A percentile compares a stretch with the other conserved stretches of the same genome.
phyloP scores from a whole-genome alignment of 2,329 filamentous ascomycete species.

The Fusarium pseudocircinatum region DNA sequence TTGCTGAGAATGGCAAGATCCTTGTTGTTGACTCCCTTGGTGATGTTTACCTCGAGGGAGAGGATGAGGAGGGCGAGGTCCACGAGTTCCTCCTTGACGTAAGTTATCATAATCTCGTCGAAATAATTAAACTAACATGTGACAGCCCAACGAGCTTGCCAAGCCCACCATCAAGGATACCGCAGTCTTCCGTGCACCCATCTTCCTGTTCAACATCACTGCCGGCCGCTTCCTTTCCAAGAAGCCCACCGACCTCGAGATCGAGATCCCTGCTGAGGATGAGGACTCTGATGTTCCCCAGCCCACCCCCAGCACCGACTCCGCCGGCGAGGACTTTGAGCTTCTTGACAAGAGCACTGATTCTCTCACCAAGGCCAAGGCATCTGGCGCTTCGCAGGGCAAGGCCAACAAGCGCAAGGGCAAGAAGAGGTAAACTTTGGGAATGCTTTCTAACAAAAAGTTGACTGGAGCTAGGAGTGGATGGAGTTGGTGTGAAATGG shows the following conservation, averaged over 20 bases:
- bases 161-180: constrained; percentile 84
- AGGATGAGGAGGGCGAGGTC: constrained; percentile 84
- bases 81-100: constrained; percentile 90
- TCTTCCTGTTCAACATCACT: constrained; percentile 73
- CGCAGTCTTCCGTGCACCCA: constrained; percentile 79
- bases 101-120: constrained; percentile 51
- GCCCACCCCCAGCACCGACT: constrained; percentile 65
- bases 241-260: constrained; percentile 49
- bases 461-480: background rate
- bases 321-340: constrained; percentile 70
- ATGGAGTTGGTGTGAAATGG: constrained; percentile 8
- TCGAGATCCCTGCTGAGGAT: constrained; percentile 53
- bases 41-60: constrained; percentile 94
- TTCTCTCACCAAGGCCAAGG: constrained; percentile 62
- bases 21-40: constrained; percentile 91
- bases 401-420: constrained; percentile 63
- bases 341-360: constrained; percentile 69
- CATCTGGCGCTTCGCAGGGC: constrained; percentile 57
- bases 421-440: constrained; percentile 61
- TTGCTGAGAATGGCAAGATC: constrained; percentile 94
- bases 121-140: constrained; percentile 24
- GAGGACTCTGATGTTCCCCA: constrained; percentile 61
- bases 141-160: constrained; percentile 79
- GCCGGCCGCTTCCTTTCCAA: constrained; percentile 60
- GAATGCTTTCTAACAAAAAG: background rate